phyloP scores from a whole-genome alignment of 2,329 filamentous ascomycete genomes.

The Chaetothyriales sp. region DNA sequence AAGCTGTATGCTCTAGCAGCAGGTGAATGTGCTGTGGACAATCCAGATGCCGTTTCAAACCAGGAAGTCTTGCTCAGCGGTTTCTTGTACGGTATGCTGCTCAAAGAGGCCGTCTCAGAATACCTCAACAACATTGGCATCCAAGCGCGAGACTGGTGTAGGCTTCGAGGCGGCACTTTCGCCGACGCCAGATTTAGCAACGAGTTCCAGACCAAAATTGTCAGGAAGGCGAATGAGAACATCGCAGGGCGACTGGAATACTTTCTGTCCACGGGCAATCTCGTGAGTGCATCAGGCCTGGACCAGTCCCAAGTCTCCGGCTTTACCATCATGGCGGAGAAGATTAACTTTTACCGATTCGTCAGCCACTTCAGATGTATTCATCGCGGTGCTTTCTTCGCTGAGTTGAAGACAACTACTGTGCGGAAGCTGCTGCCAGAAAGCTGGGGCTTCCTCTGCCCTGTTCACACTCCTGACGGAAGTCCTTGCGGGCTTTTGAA shows the following conservation, averaged over 20 bases:
- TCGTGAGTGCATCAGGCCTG: constrained; percentile 78
- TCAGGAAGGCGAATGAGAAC: constrained; percentile 74
- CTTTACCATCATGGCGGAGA: constrained; percentile 93
- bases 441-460: constrained; percentile 95
- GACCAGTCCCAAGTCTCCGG: constrained; percentile 91
- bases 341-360: constrained; percentile 97
- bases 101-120: constrained; percentile 90
- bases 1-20: constrained; percentile 90
- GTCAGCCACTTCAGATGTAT: constrained; percentile 99
- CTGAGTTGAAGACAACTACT: constrained; percentile 90
- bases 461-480: constrained; percentile 94
- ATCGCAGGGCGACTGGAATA: constrained; percentile 80
- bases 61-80: constrained; percentile 90
- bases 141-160: constrained; percentile 41
- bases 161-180: constrained; percentile 45
- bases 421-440: constrained; percentile 91
- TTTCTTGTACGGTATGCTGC: constrained; percentile 84
- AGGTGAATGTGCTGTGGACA: constrained; percentile 84
- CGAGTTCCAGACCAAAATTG: constrained; percentile 66
- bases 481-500: constrained; percentile 87
- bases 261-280: constrained; percentile 89
- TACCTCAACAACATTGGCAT: constrained; percentile 56
- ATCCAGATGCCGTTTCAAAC: constrained; percentile 91
- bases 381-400: constrained; percentile 97
- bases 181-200: constrained; percentile 62